Evolutionary conservation across 2,329 filamentous ascomycete species (phyloP), one percentile per base, ranked within the genome.

Genomic region (Escovopsis sp.): DNA sequence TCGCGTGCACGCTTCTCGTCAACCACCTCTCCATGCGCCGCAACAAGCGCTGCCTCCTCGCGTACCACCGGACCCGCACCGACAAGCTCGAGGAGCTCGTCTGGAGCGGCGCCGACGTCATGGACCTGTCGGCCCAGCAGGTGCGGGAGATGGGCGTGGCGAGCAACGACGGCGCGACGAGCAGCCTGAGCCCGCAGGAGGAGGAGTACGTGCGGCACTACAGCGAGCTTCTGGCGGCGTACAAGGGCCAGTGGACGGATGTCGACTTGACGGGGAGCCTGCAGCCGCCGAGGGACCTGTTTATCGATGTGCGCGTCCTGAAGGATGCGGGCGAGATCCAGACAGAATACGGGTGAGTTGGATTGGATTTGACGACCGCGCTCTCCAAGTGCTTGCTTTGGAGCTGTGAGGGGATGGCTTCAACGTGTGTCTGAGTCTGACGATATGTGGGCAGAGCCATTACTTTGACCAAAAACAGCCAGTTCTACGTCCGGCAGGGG

Each of bases 301-400:
- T 96, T 60, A 94, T 98, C 53, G 91, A 98, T 60, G 91, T 98
- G 31, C 72, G 91, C 37, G 91, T 98, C 39, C 65, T 98, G 48
- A 95, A 91, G 59, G 91, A 98, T 66, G 91, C 89, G 1, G 91
- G 93, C 5, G 91, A 98, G 67, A 95, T 98, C 49, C 89, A 98
- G 65, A 98, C 91, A 0, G 93, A 98, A 69, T 98, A 98, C 57
- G 91, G 91, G 83, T 94, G 71, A 61, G 80, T 67, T 9, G 15
- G 33, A 15, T 67, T 9, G 15, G 33, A 15, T 20, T 12, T 12
- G 20, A 10, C 14, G 30, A 29, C 7, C 27, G 2, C 8, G 2
- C 7, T 29, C 8, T 2, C 27, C 27, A 29, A 9, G 8, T 29
- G 4, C 27, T 11, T 29, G 27, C 4, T 29, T 40, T n/a, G 40